Evolutionary conservation across 768 basidiomycete genomes (phyloP).

Genomic region (Mycena floridula): DNA sequence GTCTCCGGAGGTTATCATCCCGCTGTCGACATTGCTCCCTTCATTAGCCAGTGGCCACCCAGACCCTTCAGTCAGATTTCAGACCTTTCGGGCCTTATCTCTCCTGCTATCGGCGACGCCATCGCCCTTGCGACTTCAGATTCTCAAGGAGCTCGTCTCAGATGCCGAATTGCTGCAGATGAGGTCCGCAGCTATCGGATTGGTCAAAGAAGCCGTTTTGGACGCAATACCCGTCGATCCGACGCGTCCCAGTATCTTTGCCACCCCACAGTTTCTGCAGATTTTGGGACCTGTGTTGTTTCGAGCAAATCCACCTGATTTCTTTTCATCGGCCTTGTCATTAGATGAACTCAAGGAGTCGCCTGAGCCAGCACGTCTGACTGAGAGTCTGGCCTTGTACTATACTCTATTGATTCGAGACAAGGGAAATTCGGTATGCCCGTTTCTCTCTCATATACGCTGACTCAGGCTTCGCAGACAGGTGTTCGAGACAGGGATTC

Average conservation of each 20-base stretch:
- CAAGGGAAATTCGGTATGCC: slow-evolving; percentile 43
- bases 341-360: slow-evolving; percentile 45
- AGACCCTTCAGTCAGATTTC: slow-evolving; percentile 50
- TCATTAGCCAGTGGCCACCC: slow-evolving; percentile 57
- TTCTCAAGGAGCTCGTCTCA: slow-evolving; percentile 47
- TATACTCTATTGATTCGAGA: slow-evolving; percentile 62
- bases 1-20: slow-evolving; percentile 38
- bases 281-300: slow-evolving; percentile 58
- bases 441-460: neutral
- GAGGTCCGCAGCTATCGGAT: slow-evolving; percentile 59
- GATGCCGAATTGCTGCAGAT: slow-evolving; percentile 56
- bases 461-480: slow-evolving; percentile 30
- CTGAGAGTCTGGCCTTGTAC: slow-evolving; percentile 63
- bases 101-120: slow-evolving; percentile 44
- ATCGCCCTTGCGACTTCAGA: slow-evolving; percentile 41
- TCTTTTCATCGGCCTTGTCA: slow-evolving; percentile 31
- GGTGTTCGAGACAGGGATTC: slow-evolving; percentile 41
- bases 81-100: slow-evolving; percentile 55
- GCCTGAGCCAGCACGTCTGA: slow-evolving; percentile 54
- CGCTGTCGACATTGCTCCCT: slow-evolving; percentile 46
- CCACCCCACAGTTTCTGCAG: slow-evolving; percentile 47
- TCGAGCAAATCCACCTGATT: slow-evolving; percentile 45
- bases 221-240: slow-evolving; percentile 31
- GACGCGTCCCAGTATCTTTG: slow-evolving; percentile 36
- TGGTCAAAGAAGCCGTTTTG: slow-evolving; percentile 63